phyloP scores from a whole-genome alignment of 495 filamentous ascomycete genomes.

The Penicillium longicatenatum region DNA sequence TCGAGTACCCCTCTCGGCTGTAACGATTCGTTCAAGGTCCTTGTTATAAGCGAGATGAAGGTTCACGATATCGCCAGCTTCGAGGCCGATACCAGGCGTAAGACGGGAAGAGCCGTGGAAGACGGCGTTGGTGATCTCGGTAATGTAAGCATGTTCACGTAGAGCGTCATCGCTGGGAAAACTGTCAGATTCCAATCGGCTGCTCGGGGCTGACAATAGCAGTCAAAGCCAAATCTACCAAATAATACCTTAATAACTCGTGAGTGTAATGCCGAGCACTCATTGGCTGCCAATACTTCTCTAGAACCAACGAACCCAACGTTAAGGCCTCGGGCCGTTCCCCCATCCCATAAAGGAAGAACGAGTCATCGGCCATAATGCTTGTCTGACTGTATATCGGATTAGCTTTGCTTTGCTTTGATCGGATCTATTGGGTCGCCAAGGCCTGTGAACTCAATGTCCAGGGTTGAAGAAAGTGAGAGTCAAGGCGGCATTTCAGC shows the following conservation, averaged over 20 bases:
- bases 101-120: conserved; percentile 25
- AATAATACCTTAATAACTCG: conserved; percentile 18
- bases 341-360: conserved; percentile 31
- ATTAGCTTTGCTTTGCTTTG: background rate
- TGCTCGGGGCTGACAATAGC: too few species aligned
- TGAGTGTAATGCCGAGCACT: conserved; percentile 31
- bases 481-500: background rate
- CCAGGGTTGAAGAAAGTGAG: background rate
- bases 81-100: conserved; percentile 18
- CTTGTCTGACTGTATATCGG: background rate
- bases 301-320: conserved; percentile 27
- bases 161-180: conserved; percentile 20
- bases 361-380: conserved; percentile 23
- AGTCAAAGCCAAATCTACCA: background rate
- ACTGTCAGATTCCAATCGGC: background rate
- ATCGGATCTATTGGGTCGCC: conserved; percentile 7
- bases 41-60: conserved; percentile 29
- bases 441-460: conserved; percentile 2
- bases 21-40: conserved; percentile 24
- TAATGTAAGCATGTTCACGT: conserved; percentile 21
- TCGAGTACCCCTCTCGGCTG: conserved; percentile 22
- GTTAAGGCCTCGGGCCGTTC: conserved; percentile 30
- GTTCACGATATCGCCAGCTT: conserved; percentile 26
- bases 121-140: conserved; percentile 19
- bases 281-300: conserved; percentile 34